Evolutionary conservation across 2,329 filamentous ascomycete species (phyloP), one percentile per base, ranked within the genome.

Genomic region (Pestalotiopsis sp.): DNA sequence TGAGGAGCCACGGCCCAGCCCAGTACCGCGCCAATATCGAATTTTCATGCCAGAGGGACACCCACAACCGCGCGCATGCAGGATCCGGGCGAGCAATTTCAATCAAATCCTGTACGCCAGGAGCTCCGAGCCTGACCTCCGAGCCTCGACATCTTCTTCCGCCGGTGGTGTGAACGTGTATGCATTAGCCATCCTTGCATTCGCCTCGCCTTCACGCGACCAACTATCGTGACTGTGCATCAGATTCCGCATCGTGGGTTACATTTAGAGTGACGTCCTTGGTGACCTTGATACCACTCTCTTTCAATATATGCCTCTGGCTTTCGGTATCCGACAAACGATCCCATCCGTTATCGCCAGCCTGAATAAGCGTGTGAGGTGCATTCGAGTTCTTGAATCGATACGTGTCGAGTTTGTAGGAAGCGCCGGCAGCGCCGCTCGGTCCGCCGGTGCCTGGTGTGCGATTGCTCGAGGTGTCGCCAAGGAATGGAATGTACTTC

Each of bases 251-350:
- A 17, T 59, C 57, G 57, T 59, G 57, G 57, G 23, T 59, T 59
- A 59, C 57, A 36, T 62, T n/a, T 9, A 62, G 3, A 12, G n/a
- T n/a, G 5, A 62, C 36, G n/a, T 62, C 59, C 27, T 36, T 62
- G 14, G 59, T 62, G 59, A 62, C 59, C 31, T 41, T 38, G 36
- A 62, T 62, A 6, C 36, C 36, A 62, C 38, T 38, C 12, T 62
- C 59, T 7, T 62, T 62, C 31, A 62, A 41, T 38, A 62, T 62
- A 20, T 62, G n/a, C n/a, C 20, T 41, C 36, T 62, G 59, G 59
- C 59, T 62, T 38, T 62, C 59, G 36, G 59, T 39, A 11, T 62
- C 59, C 23, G 59, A 62, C 59, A 62, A 13, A 14, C 36, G 27
- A 41, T 62, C 59, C 59, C 59, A 62, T 4, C 36, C 36, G n/a